Conservation (phyloP, 129 eudicot genomes). For the Artemisia tridentata region DNA sequence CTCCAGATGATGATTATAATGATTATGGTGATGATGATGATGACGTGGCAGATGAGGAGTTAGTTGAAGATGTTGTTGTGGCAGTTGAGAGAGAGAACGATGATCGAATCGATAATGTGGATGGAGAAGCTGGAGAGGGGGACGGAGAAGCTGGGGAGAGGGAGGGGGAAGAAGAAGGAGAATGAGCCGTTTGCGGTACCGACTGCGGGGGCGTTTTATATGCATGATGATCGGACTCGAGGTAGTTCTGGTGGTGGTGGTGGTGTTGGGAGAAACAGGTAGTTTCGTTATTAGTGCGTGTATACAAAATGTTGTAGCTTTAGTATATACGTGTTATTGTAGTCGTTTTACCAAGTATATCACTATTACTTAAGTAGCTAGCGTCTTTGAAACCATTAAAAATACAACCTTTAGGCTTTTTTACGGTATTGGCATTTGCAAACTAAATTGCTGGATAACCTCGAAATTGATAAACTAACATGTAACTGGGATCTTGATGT, state of each 20-base stretch:
- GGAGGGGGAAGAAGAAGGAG: conserved; percentile 54
- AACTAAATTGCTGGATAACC: conserved; percentile 1
- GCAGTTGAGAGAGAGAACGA: conserved; percentile 21
- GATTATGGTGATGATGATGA: conserved; percentile 42
- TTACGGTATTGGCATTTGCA: background rate
- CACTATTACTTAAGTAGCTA: too few species aligned
- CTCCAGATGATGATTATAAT: conserved; percentile 68
- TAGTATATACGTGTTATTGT: too few species aligned
- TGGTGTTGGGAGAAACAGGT: conserved; percentile 65
- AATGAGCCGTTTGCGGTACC: conserved; percentile 89
- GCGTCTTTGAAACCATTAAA: too few species aligned
- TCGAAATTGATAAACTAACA: background rate
- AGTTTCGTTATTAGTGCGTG: conserved; percentile 5
- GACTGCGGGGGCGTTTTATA: conserved; percentile 92
- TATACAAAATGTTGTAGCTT: background rate
- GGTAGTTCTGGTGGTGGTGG: conserved; percentile 64
- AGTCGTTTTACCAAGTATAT: too few species aligned
- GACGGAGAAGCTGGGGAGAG: background rate
- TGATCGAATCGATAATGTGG: background rate
- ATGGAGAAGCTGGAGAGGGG: background rate
- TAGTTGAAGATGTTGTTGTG: background rate
- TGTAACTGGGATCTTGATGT: background rate
- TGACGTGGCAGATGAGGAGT: conserved; percentile 24
- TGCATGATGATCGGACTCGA: conserved; percentile 93
- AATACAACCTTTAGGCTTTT: background rate